phyloP scores from a whole-genome alignment of 371 early-diverging fungal genomes.

The Mucor irregularis region DNA sequence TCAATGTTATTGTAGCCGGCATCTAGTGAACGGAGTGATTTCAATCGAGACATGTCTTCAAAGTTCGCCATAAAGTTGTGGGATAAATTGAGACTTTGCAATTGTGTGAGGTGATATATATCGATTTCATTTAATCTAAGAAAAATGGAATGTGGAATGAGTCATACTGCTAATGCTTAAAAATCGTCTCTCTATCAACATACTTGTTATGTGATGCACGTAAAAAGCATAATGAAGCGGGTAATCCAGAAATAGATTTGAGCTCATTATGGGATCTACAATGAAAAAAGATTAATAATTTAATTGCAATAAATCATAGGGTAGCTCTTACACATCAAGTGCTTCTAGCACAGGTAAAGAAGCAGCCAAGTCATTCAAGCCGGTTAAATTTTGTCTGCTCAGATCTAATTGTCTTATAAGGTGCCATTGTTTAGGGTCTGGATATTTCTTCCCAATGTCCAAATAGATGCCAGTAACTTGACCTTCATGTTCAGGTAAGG shows the following conservation, averaged over 20 bases:
- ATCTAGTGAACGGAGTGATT: slow-evolving; percentile 40
- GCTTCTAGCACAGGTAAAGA: slow-evolving; percentile 34
- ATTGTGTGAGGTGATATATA: slow-evolving; percentile 36
- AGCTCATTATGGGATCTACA: slow-evolving; percentile 44
- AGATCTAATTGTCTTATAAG: slow-evolving; percentile 32
- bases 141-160: not conserved
- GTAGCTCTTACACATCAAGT: slow-evolving; percentile 30
- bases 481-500: slow-evolving; percentile 6
- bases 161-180: not conserved
- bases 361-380: slow-evolving; percentile 16
- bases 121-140: slow-evolving; percentile 40
- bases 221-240: slow-evolving; percentile 27
- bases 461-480: slow-evolving; percentile 6
- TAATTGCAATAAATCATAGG: not conserved
- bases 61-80: slow-evolving; percentile 46
- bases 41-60: slow-evolving; percentile 27
- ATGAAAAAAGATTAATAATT: not conserved
- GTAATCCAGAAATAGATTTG: slow-evolving; percentile 24
- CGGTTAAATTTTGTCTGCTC: slow-evolving; percentile 21
- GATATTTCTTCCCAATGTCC: slow-evolving; percentile 9
- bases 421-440: slow-evolving; percentile 30
- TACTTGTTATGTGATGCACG: slow-evolving; percentile 41
- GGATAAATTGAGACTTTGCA: slow-evolving; percentile 52
- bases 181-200: not conserved
- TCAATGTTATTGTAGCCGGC: slow-evolving; percentile 50